phyloP scores from a whole-genome alignment of 352 stramenopile species.

The Pythium insidiosum region DNA sequence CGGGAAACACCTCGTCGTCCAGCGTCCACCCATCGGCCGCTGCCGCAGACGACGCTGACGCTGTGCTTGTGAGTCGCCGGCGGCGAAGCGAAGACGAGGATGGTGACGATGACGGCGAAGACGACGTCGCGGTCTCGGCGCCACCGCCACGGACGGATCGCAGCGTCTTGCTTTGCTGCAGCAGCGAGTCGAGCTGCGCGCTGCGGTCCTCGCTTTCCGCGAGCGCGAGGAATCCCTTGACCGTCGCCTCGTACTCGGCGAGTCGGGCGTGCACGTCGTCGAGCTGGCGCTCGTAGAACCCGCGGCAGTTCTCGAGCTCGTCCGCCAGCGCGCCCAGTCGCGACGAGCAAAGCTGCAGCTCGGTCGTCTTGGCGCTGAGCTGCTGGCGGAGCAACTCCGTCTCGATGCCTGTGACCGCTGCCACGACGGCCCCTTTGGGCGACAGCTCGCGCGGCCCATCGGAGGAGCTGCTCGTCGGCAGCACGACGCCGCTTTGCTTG shows the following conservation, averaged over 20 bases:
- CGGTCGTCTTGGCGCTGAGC: slow-evolving; percentile 32
- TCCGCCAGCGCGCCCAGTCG: slow-evolving; percentile 37
- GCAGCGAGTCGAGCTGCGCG: slow-evolving; percentile 34
- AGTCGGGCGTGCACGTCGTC: slow-evolving; percentile 32
- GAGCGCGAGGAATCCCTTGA: slow-evolving; percentile 35
- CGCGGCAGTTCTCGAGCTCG: slow-evolving; percentile 38
- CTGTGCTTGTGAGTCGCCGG: slow-evolving; percentile 17
- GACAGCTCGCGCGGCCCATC: not conserved
- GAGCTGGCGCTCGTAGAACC: slow-evolving; percentile 48
- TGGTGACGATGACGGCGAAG: too few relatives aligned
- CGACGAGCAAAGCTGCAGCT: slow-evolving; percentile 30
- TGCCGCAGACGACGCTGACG: too few relatives aligned
- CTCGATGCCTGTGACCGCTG: slow-evolving; percentile 5
- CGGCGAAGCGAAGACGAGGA: slow-evolving; percentile 7
- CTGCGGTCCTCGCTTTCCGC: slow-evolving; percentile 32
- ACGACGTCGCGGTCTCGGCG: slow-evolving; percentile 4
- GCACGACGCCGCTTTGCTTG: not conserved
- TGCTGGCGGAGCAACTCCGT: slow-evolving; percentile 55
- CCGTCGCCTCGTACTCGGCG: slow-evolving; percentile 36
- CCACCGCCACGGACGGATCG: slow-evolving; percentile 50
- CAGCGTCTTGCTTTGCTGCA: slow-evolving; percentile 46
- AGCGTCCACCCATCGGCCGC: slow-evolving; percentile 38
- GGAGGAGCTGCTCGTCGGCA: not conserved
- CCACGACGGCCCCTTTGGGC: not conserved
- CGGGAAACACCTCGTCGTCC: slow-evolving; percentile 56